Conservation (phyloP, 306 rosid genomes). For the Rosa chinensis region DNA sequence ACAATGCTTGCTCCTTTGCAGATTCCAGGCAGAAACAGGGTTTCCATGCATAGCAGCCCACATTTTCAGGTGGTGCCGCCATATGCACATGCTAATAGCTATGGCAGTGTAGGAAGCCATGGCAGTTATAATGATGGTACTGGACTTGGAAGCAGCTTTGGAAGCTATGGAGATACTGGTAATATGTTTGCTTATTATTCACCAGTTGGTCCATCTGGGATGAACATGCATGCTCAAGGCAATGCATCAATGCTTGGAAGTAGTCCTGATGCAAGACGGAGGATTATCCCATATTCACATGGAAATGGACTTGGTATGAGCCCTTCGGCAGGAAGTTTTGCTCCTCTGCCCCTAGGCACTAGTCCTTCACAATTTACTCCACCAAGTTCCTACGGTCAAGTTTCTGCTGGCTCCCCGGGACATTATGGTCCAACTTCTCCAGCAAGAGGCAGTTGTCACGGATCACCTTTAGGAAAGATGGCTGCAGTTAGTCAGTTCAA, state of each 20-base stretch:
- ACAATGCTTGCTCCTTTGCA: conserved; percentile 37
- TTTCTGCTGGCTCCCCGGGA: conserved; percentile 80
- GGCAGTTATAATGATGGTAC: conserved; percentile 87
- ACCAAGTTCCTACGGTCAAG: conserved; percentile 79
- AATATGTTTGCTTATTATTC: conserved; percentile 87
- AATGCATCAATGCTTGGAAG: conserved; percentile 77
- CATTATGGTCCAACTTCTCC: conserved; percentile 97
- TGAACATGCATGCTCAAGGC: conserved; percentile 75
- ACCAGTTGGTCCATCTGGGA: conserved; percentile 85
- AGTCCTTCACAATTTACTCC: conserved; percentile 99
- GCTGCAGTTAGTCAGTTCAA: conserved; percentile 80
- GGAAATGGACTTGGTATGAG: conserved; percentile 86
- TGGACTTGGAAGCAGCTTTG: conserved; percentile 93
- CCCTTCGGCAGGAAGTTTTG: conserved; percentile 88
- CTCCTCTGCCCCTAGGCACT: conserved; percentile 94
- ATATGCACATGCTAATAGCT: conserved; percentile 75
- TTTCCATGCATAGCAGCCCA: conserved; percentile 65
- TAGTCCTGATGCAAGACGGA: conserved; percentile 95
- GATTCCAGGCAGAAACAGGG: conserved; percentile 75
- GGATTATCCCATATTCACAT: conserved; percentile 65
- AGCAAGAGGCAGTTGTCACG: conserved; percentile 90
- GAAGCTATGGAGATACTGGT: conserved; percentile 88
- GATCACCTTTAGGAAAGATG: conserved; percentile 92
- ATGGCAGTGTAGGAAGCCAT: conserved; percentile 91
- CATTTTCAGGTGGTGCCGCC: conserved; percentile 88